These are phyloP conservation scores for Rhynchosporium graminicola DNA, from an alignment of 2,329 filamentous ascomycete species.

Conservation along the genomic window DNA sequence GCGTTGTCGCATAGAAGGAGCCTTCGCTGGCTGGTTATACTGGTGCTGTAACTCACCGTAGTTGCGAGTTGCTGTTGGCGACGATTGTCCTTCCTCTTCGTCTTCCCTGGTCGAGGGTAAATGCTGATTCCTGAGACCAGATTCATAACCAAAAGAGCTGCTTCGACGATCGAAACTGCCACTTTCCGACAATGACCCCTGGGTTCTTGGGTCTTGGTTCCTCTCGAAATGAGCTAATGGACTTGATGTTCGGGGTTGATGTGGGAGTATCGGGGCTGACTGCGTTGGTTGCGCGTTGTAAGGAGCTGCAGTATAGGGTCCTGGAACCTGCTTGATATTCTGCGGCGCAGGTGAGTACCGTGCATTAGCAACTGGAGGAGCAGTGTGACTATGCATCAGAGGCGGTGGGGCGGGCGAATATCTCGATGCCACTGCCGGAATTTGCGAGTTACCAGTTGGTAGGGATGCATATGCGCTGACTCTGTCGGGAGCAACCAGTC, in stretches of 20 bases:
- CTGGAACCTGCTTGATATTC: conserved; percentile 26
- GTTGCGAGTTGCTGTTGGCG: conserved; percentile 35
- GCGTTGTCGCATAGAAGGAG: conserved; percentile 42
- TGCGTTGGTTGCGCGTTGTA: conserved; percentile 45
- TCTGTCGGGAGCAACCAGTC: conserved; percentile 38
- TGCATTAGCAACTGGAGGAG: conserved; percentile 39
- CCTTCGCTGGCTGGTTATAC: conserved; percentile 35
- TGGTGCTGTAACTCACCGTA: conserved; percentile 29
- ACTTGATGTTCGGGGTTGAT: conserved; percentile 66
- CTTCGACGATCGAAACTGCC: conserved; percentile 50
- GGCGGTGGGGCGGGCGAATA: conserved; percentile 62
- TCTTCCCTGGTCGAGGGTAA: conserved; percentile 63
- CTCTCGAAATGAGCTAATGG: conserved; percentile 65
- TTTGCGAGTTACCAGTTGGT: conserved; percentile 27
- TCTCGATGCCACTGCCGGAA: conserved; percentile 45
- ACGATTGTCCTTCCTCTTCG: conserved; percentile 54
- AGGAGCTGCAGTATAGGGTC: conserved; percentile 34
- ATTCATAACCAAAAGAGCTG: conserved; percentile 55
- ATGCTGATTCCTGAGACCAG: conserved; percentile 51
- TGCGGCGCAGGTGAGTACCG: conserved; percentile 46
- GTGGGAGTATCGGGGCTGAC: conserved; percentile 47
- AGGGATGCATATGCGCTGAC: conserved; percentile 40
- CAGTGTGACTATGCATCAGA: conserved; percentile 45
- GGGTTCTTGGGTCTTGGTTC: conserved; percentile 32
- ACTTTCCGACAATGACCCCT: conserved; percentile 41